These are phyloP conservation scores for Quillaja saponaria DNA, from an alignment of 306 rosid genomes.

Conservation along the genomic window DNA sequence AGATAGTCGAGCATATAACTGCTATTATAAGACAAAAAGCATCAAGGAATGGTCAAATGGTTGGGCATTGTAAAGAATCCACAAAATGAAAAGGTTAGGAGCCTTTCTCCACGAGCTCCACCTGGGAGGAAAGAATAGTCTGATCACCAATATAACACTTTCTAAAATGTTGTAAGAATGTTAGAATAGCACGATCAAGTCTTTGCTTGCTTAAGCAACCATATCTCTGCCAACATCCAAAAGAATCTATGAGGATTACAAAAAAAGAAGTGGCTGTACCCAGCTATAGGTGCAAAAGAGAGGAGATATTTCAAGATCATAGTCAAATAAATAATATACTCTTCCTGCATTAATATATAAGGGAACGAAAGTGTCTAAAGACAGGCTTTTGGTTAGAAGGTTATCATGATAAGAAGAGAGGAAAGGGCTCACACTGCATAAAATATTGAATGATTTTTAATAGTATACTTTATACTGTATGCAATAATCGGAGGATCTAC, in stretches of 20 bases:
- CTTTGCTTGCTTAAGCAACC: slow-evolving; percentile 44
- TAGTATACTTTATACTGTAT: no score
- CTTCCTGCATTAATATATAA: no score
- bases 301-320: no score
- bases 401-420: no score
- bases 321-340: no score
- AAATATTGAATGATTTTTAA: no score
- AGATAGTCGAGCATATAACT: slow-evolving; percentile 81
- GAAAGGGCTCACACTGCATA: no score
- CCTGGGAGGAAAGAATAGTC: slow-evolving; percentile 43
- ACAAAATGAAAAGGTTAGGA: slow-evolving; percentile 24
- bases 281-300: no score
- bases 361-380: no score
- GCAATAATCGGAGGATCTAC: no score
- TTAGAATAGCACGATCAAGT: slow-evolving; percentile 50
- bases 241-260: slow-evolving; percentile 13
- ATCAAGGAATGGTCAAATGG: slow-evolving; percentile 33
- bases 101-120: slow-evolving; percentile 19
- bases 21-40: slow-evolving; percentile 57
- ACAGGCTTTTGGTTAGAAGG: no score
- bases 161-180: slow-evolving; percentile 43
- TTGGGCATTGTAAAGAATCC: slow-evolving; percentile 14
- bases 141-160: slow-evolving; percentile 48
- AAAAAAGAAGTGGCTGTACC: no score
- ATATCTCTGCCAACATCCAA: slow-evolving; percentile 37